Percentiles rank a stretch among this genome's conserved stretches.
phyloP scores from a whole-genome alignment of 192 early-diverging fungal species.

The Rhizophagus clarus region DNA sequence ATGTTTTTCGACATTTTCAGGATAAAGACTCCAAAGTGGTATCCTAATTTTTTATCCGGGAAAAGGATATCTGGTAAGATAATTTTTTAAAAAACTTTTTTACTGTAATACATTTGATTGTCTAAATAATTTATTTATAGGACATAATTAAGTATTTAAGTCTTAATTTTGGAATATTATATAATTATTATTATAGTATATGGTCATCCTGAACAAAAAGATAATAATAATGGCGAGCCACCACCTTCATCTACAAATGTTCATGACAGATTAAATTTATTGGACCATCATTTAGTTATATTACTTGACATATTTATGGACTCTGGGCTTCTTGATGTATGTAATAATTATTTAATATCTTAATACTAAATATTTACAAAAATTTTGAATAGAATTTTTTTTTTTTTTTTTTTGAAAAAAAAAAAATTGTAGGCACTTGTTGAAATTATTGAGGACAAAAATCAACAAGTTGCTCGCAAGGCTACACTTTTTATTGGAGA shows the following conservation, averaged over 20 bases:
- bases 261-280: constrained; percentile 57
- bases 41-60: constrained; percentile 47
- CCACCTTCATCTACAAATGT: constrained; percentile 30
- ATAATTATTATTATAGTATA: constrained; percentile 20
- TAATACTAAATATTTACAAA: not conserved
- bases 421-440: constrained; percentile 59
- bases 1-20: constrained; percentile 83
- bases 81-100: not conserved
- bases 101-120: too few relatives aligned
- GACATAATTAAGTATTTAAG: not conserved
- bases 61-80: constrained; percentile 44
- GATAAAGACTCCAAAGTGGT: constrained; percentile 66
- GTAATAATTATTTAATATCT: constrained; percentile 28
- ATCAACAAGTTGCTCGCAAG: constrained; percentile 60
- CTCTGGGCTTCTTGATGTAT: constrained; percentile 60
- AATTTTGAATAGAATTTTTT: not conserved
- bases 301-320: constrained; percentile 79
- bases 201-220: constrained; percentile 40
- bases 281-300: constrained; percentile 71
- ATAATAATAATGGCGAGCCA: constrained; percentile 30
- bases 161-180: not conserved
- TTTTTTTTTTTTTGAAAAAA: too few relatives aligned
- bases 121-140: constrained; percentile 21
- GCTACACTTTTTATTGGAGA: constrained; percentile 76
- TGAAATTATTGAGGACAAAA: constrained; percentile 64